phyloP scores from a whole-genome alignment of 768 basidiomycete genomes.

The Hericium alpestre region DNA sequence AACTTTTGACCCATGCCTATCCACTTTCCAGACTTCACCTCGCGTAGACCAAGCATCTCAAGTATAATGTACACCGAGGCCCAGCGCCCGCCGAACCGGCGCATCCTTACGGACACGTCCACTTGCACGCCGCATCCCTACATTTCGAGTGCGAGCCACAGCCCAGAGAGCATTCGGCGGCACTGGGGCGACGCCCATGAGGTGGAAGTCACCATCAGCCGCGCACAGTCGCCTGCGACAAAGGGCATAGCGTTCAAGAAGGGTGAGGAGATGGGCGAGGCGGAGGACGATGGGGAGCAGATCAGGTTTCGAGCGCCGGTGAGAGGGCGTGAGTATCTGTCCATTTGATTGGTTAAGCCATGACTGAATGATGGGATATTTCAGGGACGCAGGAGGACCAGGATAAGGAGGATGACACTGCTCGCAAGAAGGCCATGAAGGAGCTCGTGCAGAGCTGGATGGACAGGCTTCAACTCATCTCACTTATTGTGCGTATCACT shows the following conservation, averaged over 20 bases:
- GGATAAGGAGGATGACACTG: conserved; percentile 35
- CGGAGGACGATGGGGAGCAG: neutral
- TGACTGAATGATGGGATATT: neutral
- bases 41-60: neutral
- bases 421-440: conserved; percentile 32
- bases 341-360: too few relatives aligned
- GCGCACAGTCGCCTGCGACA: neutral
- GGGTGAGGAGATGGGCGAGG: neutral
- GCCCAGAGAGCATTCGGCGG: neutral
- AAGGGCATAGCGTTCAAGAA: neutral
- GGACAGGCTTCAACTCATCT: conserved; percentile 9
- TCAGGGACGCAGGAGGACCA: conserved; percentile 40
- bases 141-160: neutral
- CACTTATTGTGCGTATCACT: conserved; percentile 6
- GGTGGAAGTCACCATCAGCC: neutral
- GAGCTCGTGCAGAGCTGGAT: conserved; percentile 20
- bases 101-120: neutral
- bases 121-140: neutral
- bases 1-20: neutral
- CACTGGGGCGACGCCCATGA: neutral
- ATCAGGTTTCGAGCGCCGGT: neutral
- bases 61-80: neutral
- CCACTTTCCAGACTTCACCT: neutral
- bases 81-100: neutral
- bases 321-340: neutral